phyloP scores from a whole-genome alignment of 2,329 filamentous ascomycete genomes.

The Botryosphaeria agaves region DNA sequence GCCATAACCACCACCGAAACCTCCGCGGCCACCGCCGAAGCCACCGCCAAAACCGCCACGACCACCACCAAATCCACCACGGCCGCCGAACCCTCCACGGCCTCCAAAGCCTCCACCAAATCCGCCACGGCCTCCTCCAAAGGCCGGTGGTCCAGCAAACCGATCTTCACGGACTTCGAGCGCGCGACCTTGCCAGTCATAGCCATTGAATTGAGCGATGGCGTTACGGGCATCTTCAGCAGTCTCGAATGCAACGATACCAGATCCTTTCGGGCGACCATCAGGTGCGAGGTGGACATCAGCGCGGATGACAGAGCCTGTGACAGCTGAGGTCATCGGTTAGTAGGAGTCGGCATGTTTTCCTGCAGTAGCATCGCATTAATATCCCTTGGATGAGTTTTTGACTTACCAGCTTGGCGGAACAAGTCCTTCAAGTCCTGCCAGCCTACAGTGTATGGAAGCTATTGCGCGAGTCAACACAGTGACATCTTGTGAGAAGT shows the following conservation, averaged over 20 bases:
- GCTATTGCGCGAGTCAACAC: constrained; percentile 36
- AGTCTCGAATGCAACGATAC: constrained; percentile 91
- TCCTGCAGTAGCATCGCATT: too few species aligned
- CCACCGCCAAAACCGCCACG: constrained; percentile 37
- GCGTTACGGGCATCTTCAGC: constrained; percentile 89
- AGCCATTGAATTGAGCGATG: constrained; percentile 95
- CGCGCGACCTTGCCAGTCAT: constrained; percentile 89
- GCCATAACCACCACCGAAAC: constrained; percentile 26
- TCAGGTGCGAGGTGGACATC: constrained; percentile 88
- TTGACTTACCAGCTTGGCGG: constrained; percentile 77
- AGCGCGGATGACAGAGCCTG: constrained; percentile 75
- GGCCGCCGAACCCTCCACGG: constrained; percentile 19
- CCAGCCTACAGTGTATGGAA: constrained; percentile 95
- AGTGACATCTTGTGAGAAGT: constrained; percentile 8
- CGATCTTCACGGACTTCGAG: constrained; percentile 94
- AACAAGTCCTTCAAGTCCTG: constrained; percentile 98
- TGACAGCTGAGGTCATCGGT: constrained; percentile 18
- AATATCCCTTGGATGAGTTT: constrained; percentile 1
- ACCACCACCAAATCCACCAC: constrained; percentile 29
- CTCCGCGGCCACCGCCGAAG: constrained; percentile 31
- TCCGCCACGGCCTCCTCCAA: constrained; percentile 23
- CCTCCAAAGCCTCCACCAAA: constrained; percentile 17
- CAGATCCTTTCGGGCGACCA: constrained; percentile 87
- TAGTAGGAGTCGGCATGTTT: too few species aligned
- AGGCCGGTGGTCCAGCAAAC: constrained; percentile 49